A percentile compares a stretch with the other conserved stretches of the same genome.
phyloP scores from a whole-genome alignment of 768 basidiomycete genomes.

The Hericium coralloides region DNA sequence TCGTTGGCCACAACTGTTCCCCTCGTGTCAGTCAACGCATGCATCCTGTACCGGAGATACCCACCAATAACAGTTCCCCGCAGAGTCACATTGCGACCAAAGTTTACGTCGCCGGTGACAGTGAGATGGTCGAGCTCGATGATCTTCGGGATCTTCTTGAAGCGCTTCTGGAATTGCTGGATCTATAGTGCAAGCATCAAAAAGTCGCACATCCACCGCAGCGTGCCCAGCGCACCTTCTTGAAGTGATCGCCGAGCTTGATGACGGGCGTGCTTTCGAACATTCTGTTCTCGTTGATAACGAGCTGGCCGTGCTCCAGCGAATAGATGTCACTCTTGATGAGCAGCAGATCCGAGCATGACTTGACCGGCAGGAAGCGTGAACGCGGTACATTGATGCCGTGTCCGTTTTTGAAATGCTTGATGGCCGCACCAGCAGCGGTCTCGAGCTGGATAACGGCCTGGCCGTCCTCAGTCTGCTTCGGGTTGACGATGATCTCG shows the following conservation, averaged over 20 bases:
- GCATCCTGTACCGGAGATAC: slow-evolving; percentile 2
- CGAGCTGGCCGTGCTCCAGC: slow-evolving; percentile 58
- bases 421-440: slow-evolving; percentile 68
- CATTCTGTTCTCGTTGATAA: slow-evolving; percentile 50
- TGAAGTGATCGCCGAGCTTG: slow-evolving; percentile 72
- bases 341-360: slow-evolving; percentile 53
- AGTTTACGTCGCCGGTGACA: slow-evolving; percentile 58
- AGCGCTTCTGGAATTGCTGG: slow-evolving; percentile 60
- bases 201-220: neutral
- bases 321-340: slow-evolving; percentile 67
- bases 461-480: slow-evolving; percentile 59
- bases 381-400: slow-evolving; percentile 68
- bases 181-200: slow-evolving; percentile 22
- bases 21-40: neutral
- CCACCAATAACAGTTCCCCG: slow-evolving; percentile 56
- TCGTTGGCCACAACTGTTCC: slow-evolving; percentile 40
- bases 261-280: slow-evolving; percentile 62
- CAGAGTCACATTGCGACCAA: slow-evolving; percentile 56
- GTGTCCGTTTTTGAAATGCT: slow-evolving; percentile 57
- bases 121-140: slow-evolving; percentile 70
- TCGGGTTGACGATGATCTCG: slow-evolving; percentile 75
- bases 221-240: slow-evolving; percentile 39
- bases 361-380: slow-evolving; percentile 62
- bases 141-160: slow-evolving; percentile 68
- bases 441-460: slow-evolving; percentile 74